Base-by-base conservation (phyloP, 148 eudicot genomes). In the Rhododendron williamsianum region DNA sequence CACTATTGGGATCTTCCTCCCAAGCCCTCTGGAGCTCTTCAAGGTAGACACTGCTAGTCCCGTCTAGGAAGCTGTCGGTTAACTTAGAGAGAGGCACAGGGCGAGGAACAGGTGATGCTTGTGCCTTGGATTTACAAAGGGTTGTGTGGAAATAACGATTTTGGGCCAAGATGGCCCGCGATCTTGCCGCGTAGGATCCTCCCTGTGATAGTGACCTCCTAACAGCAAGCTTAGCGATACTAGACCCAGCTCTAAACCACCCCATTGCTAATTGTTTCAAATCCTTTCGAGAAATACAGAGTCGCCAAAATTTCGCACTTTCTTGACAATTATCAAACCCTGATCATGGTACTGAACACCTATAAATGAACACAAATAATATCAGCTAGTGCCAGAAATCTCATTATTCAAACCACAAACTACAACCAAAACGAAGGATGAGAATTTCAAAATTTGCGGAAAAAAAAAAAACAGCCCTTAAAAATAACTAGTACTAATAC, bases 21-120 rank as follows among this genome's bases (percentile, higher is more conserved):
- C 98, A 96, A 41, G 96, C 95, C 85, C 98, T 91, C 83, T 96
- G 98, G 35, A 94, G 92, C 88, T 94, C 98, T 87, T 96, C 98
- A 65, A 96, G 87, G 88, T 96, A 96, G n/a, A 96, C 94, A 88
- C 98, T 96, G 88, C 98, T 96, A 2, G 98, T 94, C 43, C 98
- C 98, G 76, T 96, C 98, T 71, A 96, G 86, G 88, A 96, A 96
- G 86, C 94, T 96, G 85, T 94, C 98, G n/a, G 95, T 94, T 51
- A 94, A 90, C 92, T 92, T 93, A 30, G 98, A 94, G 33, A 96
- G 90, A 21, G 98, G 98, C 81, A 94, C 98, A 51, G 98, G 91
- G 4, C 93, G 76, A 6, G 98, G 98, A 65, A 92, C 91, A 73
- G 98, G 95, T 33, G 96, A 93, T 25, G 92, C 84, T 71, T 93